Base-by-base conservation (phyloP, 2,329 filamentous ascomycete genomes). In the Colletotrichum neosansevieriae region DNA sequence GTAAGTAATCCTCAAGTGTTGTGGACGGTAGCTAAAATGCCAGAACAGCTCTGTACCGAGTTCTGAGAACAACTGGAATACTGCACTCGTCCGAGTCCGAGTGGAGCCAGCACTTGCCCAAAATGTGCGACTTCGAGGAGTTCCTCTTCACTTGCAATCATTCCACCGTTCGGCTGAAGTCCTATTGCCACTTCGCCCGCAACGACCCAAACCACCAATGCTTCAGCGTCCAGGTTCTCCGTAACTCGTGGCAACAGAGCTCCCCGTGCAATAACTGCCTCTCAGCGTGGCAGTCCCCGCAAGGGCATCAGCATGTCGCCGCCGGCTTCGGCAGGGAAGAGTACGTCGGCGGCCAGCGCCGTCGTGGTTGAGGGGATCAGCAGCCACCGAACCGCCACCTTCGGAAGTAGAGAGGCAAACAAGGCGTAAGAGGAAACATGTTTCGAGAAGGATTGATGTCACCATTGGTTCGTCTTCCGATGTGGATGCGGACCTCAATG, bases 101-200 rank as follows among this genome's bases (percentile, higher is more conserved):
- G 11, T 45, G 12, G 15, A 45, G 12, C n/a, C 29, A 50, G 65
- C 12, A 6, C 21, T 56, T 36, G 29, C 24, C 38, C 73, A 81
- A 73, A 42, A 92, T 93, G 91, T 93, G 90, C 73, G 87, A 91
- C 75, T 93, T 83, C 77, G 91, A 94, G 76, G 87, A 90, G 71
- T 91, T 91, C 72, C 77, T 87, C 68, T 94, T 91, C 76, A 79
- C 76, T 58, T 94, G 92, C 80, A 83, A 83, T 34, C 91, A 93
- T 79, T 84, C 82, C 5, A 80, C 82, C 15, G 79, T 85, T 29
- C 86, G 88, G 19, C 81, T 92, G 34, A 88, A 90, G 74, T 89
- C 88, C 24, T 86, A 93, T 78, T 94, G 92, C 78, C 92, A 94
- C 79, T 89, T 89, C 72, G 91, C 92, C 6, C 89, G 92, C 67